phyloP scores from a whole-genome alignment of 1,139 yeast species.

The Lodderomyces elongisporus region DNA sequence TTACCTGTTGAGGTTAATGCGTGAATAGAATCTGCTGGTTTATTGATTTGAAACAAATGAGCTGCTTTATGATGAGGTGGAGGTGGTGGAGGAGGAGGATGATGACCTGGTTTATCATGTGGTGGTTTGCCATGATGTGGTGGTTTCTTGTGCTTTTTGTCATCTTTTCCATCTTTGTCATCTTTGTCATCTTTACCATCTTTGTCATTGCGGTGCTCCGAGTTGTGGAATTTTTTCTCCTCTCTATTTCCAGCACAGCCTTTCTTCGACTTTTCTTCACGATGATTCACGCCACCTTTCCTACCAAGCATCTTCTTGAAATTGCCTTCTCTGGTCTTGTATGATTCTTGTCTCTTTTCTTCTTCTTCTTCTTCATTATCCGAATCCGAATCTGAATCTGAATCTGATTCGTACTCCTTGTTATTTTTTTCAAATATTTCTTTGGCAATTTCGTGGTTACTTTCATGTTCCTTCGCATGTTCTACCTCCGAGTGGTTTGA shows the following conservation, averaged over 20 bases:
- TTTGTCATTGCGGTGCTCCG: not conserved
- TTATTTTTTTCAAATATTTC: not conserved
- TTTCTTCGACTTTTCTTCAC: conserved; percentile 1
- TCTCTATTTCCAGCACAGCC: conserved; percentile 3
- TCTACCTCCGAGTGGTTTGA: conserved; percentile 2
- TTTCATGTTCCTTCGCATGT: conserved; percentile 1
- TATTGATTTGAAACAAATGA: conserved; percentile 18
- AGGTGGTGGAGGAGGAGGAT: conserved; percentile 5
- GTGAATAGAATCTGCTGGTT: conserved; percentile 29
- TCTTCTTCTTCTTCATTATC: conserved; percentile 4
- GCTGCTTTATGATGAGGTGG: conserved; percentile 6
- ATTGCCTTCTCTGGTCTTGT: not conserved
- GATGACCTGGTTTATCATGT: conserved; percentile 5
- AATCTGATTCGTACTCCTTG: conserved; percentile 3
- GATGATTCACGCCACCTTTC: conserved; percentile 3
- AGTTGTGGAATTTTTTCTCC: conserved; percentile 4
- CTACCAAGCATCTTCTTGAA: conserved; percentile 1
- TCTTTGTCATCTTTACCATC: conserved; percentile 3
- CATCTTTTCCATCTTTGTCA: conserved; percentile 2
- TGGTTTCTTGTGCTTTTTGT: conserved; percentile 4
- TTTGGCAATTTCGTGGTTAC: not conserved
- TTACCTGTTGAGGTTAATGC: conserved; percentile 24
- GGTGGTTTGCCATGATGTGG: conserved; percentile 7
- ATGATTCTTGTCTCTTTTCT: not conserved
- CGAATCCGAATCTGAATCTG: conserved; percentile 7